Conservation (phyloP, 2,329 filamentous ascomycete species). For the Sclerotinia nivalis region DNA sequence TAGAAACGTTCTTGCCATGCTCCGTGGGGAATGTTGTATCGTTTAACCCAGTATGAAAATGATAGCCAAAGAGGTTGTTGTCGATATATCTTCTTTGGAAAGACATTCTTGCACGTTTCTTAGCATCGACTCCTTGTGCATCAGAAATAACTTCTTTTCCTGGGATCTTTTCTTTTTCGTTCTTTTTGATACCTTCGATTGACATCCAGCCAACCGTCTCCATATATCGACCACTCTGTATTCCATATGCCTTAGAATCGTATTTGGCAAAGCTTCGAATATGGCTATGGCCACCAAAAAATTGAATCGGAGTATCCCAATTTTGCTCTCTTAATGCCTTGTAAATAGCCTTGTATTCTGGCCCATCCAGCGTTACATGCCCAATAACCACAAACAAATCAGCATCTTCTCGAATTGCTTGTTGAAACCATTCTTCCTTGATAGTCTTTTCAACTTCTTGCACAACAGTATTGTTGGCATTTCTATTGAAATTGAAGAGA, state of each 20-base stretch:
- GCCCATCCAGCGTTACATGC: slow-evolving; percentile 79
- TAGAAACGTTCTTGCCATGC: slow-evolving; percentile 70
- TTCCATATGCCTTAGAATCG: slow-evolving; percentile 73
- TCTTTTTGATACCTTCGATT: slow-evolving; percentile 59
- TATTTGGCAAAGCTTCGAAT: slow-evolving; percentile 82
- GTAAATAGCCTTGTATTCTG: slow-evolving; percentile 77
- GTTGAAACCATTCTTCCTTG: slow-evolving; percentile 84
- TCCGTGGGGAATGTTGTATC: slow-evolving; percentile 72
- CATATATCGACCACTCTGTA: slow-evolving; percentile 89
- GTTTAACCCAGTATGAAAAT: slow-evolving; percentile 77
- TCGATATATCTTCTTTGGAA: slow-evolving; percentile 88
- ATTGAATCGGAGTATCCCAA: slow-evolving; percentile 82
- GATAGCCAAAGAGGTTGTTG: slow-evolving; percentile 83
- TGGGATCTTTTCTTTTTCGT: slow-evolving; percentile 34
- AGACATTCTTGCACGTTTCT: slow-evolving; percentile 46
- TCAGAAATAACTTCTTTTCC: slow-evolving; percentile 26
- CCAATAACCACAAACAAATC: slow-evolving; percentile 87
- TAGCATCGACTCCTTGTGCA: slow-evolving; percentile 4
- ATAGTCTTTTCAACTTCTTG: slow-evolving; percentile 77
- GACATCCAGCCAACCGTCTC: slow-evolving; percentile 96
- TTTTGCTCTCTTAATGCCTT: slow-evolving; percentile 74
- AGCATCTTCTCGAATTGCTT: slow-evolving; percentile 78
- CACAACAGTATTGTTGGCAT: slow-evolving; percentile 87
- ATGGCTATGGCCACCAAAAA: slow-evolving; percentile 89
- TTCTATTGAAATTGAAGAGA: slow-evolving; percentile 88